phyloP scores from a whole-genome alignment of 176 grass and related monocot genomes.

The Oryza australiensis region DNA sequence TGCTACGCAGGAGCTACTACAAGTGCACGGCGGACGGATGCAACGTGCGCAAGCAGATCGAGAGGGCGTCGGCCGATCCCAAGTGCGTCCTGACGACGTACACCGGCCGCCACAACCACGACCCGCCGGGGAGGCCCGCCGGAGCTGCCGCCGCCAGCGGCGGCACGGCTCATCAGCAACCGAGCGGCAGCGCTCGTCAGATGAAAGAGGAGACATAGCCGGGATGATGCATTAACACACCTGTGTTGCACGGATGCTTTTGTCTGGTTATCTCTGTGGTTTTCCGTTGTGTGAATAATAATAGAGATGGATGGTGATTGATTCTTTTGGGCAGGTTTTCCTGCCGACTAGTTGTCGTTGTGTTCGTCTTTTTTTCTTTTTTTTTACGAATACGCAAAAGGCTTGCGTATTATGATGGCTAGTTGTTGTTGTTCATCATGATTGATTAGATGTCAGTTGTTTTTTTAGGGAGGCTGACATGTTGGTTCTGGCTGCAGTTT shows the following conservation, averaged over 20 bases:
- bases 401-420: background rate
- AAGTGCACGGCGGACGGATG: conserved; percentile 49
- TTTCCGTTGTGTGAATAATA: conserved; percentile 49
- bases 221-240: background rate
- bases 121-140: conserved; percentile 19
- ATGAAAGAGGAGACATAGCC: conserved; percentile 41
- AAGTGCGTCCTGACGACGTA: conserved; percentile 54
- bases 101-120: conserved; percentile 51
- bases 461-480: conserved; percentile 32
- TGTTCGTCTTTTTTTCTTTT: background rate
- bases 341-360: conserved; percentile 34
- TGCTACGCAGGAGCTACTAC: conserved; percentile 54
- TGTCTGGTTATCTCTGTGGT: conserved; percentile 1
- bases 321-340: conserved; percentile 44
- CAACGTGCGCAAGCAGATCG: conserved; percentile 59
- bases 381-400: background rate
- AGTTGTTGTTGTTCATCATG: conserved; percentile 9
- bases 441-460: conserved; percentile 20
- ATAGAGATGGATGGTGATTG: conserved; percentile 28
- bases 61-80: conserved; percentile 41
- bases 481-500: background rate
- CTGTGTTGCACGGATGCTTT: background rate
- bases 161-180: conserved; percentile 21
- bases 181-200: conserved; percentile 2
- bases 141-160: background rate